Evolutionary conservation across 2,329 filamentous ascomycete genomes (phyloP).

Genomic region (Graphilbum ipis-grandicollis): DNA sequence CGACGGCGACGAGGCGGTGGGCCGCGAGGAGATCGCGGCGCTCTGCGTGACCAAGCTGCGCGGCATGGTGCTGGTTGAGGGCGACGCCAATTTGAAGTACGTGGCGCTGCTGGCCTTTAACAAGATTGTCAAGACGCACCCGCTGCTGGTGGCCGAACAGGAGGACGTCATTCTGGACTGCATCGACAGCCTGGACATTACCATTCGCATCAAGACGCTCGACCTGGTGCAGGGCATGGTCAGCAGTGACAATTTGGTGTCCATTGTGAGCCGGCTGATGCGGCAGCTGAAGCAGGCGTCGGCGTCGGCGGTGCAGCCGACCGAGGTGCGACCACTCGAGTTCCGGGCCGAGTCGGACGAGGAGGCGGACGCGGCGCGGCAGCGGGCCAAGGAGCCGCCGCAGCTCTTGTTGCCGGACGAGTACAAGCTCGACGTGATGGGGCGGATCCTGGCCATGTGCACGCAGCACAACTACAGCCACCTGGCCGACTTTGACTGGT

Average conservation of each 20-base stretch:
- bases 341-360: conserved; percentile 29
- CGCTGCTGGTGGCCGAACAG: conserved; percentile 75
- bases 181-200: conserved; percentile 89
- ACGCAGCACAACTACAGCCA: conserved; percentile 75
- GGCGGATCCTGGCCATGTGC: conserved; percentile 74
- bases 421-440: conserved; percentile 70
- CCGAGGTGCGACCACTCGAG: conserved; percentile 26
- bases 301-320: conserved; percentile 23
- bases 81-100: conserved; percentile 93
- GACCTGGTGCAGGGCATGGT: conserved; percentile 92
- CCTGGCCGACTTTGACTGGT: conserved; percentile 90
- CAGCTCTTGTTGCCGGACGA: conserved; percentile 80
- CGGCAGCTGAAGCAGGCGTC: conserved; percentile 61
- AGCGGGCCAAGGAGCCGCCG: conserved; percentile 28
- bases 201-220: conserved; percentile 81
- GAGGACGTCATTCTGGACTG: conserved; percentile 94
- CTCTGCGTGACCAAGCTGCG: conserved; percentile 85
- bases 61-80: conserved; percentile 85
- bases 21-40: conserved; percentile 79
- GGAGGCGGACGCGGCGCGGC: conserved; percentile 27
- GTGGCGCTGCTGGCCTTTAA: conserved; percentile 91
- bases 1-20: conserved; percentile 52
- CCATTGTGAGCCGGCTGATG: conserved; percentile 74
- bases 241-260: conserved; percentile 65
- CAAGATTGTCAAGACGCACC: conserved; percentile 79